These are phyloP conservation scores for Rhodotorula sp. DNA, from an alignment of 1,284 basidiomycete species.

Conservation along the genomic window DNA sequence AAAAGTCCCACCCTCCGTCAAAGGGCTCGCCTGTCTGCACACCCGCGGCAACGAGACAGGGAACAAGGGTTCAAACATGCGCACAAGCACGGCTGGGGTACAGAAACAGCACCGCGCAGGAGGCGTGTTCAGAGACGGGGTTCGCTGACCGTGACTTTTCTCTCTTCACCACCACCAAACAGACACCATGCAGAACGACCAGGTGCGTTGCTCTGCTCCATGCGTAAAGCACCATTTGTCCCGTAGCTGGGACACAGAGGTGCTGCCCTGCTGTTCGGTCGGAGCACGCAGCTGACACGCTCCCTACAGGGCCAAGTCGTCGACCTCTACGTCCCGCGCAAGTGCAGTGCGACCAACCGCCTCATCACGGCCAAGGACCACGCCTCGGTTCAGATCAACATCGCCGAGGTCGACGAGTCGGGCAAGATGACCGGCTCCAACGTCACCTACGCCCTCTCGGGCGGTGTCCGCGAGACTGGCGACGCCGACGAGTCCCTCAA, in stretches of 20 bases:
- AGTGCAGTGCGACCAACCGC: constrained; percentile 84
- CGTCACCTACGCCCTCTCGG: constrained; percentile 91
- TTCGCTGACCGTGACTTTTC: background rate
- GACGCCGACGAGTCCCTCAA: constrained; percentile 97
- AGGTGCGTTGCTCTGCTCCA: constrained; percentile 43
- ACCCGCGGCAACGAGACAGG: background rate
- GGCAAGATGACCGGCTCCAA: constrained; percentile 82
- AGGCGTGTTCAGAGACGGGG: no score
- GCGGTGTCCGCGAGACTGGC: constrained; percentile 87
- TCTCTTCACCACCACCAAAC: background rate
- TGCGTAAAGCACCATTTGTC: background rate
- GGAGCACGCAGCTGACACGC: no score
- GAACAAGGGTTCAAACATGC: background rate
- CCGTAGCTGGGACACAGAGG: no score
- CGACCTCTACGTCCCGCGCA: constrained; percentile 99
- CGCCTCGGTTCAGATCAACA: constrained; percentile 93
- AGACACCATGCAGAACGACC: constrained; percentile 55
- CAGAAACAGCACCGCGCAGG: background rate
- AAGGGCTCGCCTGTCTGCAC: background rate
- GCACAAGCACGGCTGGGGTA: background rate
- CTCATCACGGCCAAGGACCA: constrained; percentile 99
- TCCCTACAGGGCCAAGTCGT: constrained; percentile 85
- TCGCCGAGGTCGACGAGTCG: constrained; percentile 90
- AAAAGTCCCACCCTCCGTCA: background rate
- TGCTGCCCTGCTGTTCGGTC: no score